Base-by-base conservation (phyloP, 257 asterid species). In the Salvia splendens region DNA sequence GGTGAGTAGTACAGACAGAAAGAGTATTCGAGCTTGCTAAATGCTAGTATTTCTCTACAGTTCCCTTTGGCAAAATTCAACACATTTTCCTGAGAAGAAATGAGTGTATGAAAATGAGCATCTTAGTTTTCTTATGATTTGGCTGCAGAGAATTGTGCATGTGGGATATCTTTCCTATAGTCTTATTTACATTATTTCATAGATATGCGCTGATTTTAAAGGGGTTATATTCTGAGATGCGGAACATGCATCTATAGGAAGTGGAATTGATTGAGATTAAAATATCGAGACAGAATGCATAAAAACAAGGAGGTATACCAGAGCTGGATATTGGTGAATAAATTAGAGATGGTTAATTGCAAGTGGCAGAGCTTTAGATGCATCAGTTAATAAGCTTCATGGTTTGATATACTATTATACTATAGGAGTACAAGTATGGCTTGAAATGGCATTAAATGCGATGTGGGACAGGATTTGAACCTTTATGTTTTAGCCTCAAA, bases 1-100 rank as follows among this genome's bases (percentile, higher is more conserved):
- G 99, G 99, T 92, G 83, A 92, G 98, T 80, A 61, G 66, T 71
- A 24, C 43, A 43, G 52, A 49, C 77, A 66, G 61, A 24, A 67
- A 63, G 45, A 12, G 47, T 66, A 40, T 36, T 59, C 54, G 16
- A 58, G 53, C 32, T 69, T 42, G 61, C 32, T 47, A 24, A 24
- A 24, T 24, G 30, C 30, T 24, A 24, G 30, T 24, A 30, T 30
- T 68, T 24, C 17, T 67, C 51, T 56, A 46, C 30, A 42, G 8
- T 50, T 52, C 56, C 35, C 54, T 72, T 42, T 50, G 16, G 43
- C 60, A 10, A 17, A 50, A 69, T 24, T 16, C 15, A 17, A 61
- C 67, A 70, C 46, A 24, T 49, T 61, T 61, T 50, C 4, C 12
- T 12, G 28, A 36, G 55, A 42, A 61, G 47, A 40, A 67, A 20